Evolutionary conservation across 1,284 basidiomycete species (phyloP).

Genomic region (Ustilago sp.): DNA sequence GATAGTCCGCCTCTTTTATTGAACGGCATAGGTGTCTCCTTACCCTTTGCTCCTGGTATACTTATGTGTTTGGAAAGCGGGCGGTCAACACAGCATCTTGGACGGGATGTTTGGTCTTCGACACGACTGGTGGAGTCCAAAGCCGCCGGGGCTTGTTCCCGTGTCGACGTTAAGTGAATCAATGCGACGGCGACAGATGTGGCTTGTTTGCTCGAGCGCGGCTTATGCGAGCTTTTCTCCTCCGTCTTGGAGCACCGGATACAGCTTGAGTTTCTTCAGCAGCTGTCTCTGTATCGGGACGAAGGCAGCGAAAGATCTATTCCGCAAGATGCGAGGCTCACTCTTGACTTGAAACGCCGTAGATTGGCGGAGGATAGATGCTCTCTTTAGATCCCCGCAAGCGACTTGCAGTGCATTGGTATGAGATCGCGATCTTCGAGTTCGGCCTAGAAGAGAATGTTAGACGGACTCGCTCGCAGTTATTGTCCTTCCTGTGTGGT

Average conservation of each 20-base stretch:
- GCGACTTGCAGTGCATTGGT: conserved; percentile 1
- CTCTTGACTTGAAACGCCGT: neutral
- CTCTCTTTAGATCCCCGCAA: conserved; percentile 7
- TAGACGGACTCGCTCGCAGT: neutral
- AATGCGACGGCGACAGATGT: conserved; percentile 6
- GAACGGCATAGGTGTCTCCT: conserved; percentile 6
- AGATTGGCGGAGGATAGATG: conserved; percentile 12
- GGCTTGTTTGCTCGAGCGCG: conserved; percentile 18
- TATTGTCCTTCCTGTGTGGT: neutral
- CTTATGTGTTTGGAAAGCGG: conserved; percentile 21
- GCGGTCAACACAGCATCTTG: neutral
- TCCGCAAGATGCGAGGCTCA: neutral
- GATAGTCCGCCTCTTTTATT: conserved; percentile 18
- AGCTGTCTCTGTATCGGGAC: neutral
- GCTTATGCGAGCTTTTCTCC: neutral
- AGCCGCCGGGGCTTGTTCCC: neutral
- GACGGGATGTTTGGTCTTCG: conserved; percentile 8
- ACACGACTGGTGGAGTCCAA: neutral
- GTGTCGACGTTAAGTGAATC: neutral
- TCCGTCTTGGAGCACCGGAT: neutral
- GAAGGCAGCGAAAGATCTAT: neutral
- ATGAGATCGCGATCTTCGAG: neutral
- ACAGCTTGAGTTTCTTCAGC: neutral
- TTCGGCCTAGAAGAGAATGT: neutral
- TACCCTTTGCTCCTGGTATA: neutral